A percentile compares a stretch with the other conserved stretches of the same genome.
Evolutionary conservation across 108 stramenopile species (phyloP).

Genomic region (Skeletonema menzelii): DNA sequence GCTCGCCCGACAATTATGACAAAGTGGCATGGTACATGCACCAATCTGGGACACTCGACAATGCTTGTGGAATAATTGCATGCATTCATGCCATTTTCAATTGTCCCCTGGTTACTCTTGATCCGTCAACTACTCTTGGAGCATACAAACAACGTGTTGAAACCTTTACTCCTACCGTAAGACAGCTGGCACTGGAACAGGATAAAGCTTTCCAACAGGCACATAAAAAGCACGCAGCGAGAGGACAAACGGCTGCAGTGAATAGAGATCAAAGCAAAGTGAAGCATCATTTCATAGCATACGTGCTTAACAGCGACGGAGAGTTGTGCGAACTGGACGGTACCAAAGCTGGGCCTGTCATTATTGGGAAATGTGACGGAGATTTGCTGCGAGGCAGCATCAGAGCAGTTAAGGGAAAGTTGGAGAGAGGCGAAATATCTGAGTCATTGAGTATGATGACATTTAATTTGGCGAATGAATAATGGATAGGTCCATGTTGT

Average conservation of each 20-base stretch:
- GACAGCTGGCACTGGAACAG: conserved; percentile 39
- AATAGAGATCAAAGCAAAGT: conserved; percentile 47
- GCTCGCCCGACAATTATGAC: conserved; percentile 39
- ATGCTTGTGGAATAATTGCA: conserved; percentile 67
- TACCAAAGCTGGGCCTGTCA: conserved; percentile 55
- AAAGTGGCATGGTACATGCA: conserved; percentile 56
- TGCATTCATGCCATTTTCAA: conserved; percentile 65
- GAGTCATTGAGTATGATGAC: conserved; percentile 65
- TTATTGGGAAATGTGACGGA: conserved; percentile 43
- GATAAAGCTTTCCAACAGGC: conserved; percentile 45
- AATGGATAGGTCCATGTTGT: not conserved
- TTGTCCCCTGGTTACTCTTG: conserved; percentile 18
- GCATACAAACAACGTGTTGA: conserved; percentile 23
- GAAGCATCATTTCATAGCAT: conserved; percentile 58
- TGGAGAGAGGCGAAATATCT: conserved; percentile 52
- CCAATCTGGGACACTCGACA: conserved; percentile 51
- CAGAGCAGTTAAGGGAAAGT: conserved; percentile 45
- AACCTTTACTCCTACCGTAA: conserved; percentile 33
- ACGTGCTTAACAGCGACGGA: conserved; percentile 38
- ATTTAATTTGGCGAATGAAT: conserved; percentile 45
- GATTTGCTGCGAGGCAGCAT: conserved; percentile 50
- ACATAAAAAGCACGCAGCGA: conserved; percentile 43
- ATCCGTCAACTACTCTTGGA: conserved; percentile 31
- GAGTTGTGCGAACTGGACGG: conserved; percentile 60
- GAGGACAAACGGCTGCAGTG: conserved; percentile 50